Percentiles rank a stretch among this genome's conserved stretches.
Conservation (phyloP, 306 rosid genomes). For the Castanea sativa region DNA sequence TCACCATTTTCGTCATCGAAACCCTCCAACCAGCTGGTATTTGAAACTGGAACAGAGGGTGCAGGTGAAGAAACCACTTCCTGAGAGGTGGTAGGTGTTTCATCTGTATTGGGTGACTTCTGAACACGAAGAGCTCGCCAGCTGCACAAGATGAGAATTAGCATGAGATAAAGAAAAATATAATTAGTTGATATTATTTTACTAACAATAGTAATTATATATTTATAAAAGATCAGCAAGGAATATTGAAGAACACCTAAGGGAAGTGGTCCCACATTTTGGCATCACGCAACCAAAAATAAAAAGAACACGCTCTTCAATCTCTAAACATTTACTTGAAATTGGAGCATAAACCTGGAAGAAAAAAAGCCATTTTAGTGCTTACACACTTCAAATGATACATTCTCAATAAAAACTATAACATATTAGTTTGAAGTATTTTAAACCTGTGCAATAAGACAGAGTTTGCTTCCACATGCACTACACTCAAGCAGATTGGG, state of each 20-base stretch:
- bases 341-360: conserved; percentile 71
- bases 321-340: conserved; percentile 15
- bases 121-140: conserved; percentile 83
- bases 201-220: background rate
- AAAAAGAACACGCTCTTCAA: conserved; percentile 63
- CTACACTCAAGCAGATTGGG: conserved; percentile 50
- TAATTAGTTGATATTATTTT: background rate
- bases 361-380: background rate
- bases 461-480: conserved; percentile 49
- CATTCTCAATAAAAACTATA: background rate
- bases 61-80: conserved; percentile 12
- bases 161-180: background rate
- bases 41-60: conserved; percentile 24
- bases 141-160: conserved; percentile 17
- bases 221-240: background rate
- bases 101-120: conserved; percentile 27
- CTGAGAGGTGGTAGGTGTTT: conserved; percentile 16
- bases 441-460: conserved; percentile 63
- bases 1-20: conserved; percentile 34
- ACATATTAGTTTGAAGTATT: background rate
- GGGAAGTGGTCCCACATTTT: conserved; percentile 48
- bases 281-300: conserved; percentile 65
- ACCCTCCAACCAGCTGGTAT: conserved; percentile 27
- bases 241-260: conserved; percentile 29
- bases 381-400: background rate